Conservation (phyloP, 1,284 basidiomycete genomes). For the Puccinia novopanici region DNA sequence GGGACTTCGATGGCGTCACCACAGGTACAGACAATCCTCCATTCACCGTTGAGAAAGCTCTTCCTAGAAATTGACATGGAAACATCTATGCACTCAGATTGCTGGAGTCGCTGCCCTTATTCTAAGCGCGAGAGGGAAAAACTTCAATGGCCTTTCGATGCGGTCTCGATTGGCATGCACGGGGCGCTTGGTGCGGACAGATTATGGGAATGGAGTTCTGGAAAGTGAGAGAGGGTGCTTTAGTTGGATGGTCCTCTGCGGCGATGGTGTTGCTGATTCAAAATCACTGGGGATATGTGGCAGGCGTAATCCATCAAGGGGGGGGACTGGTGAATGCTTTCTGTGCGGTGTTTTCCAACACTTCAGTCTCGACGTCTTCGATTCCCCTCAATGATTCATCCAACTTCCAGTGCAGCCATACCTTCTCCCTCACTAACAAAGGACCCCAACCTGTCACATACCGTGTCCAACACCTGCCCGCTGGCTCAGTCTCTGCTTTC, state of each 20-base stretch:
- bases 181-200: slow-evolving; percentile 1
- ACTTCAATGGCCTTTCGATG: slow-evolving; percentile 30
- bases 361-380: slow-evolving; percentile 35
- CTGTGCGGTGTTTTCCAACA: slow-evolving; percentile 49
- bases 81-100: slow-evolving; percentile 10
- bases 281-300: neutral
- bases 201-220: neutral
- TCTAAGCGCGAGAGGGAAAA: slow-evolving; percentile 26
- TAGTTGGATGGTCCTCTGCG: too few relatives aligned
- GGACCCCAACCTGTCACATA: slow-evolving; percentile 30
- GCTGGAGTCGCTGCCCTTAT: slow-evolving; percentile 44
- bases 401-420: slow-evolving; percentile 16
- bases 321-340: slow-evolving; percentile 49
- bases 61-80: neutral
- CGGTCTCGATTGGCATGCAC: slow-evolving; percentile 36
- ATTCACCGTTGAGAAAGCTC: neutral
- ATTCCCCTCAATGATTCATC: slow-evolving; percentile 37
- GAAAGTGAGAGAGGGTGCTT: slow-evolving; percentile 20
- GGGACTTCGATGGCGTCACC: slow-evolving; percentile 50
- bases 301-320: slow-evolving; percentile 48
- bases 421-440: slow-evolving; percentile 21
- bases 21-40: slow-evolving; percentile 17
- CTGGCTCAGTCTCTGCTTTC: slow-evolving; percentile 27
- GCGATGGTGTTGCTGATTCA: too few relatives aligned
- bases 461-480: slow-evolving; percentile 24